Evolutionary conservation across 306 rosid genomes (phyloP).

Genomic region (Oxytropis ochrocephala): DNA sequence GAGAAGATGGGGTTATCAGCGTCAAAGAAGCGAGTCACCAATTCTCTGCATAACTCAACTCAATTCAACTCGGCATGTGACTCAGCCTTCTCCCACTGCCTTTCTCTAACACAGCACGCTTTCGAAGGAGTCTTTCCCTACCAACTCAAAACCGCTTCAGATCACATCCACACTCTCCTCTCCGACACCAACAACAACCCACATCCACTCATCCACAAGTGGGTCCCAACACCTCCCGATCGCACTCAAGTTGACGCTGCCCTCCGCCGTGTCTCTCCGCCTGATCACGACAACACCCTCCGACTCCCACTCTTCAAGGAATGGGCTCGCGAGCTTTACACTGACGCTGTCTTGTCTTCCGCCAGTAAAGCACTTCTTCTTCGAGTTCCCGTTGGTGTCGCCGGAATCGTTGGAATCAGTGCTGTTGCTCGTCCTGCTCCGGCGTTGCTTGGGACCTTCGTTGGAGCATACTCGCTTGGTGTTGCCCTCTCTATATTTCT

Average conservation of each 20-base stretch:
- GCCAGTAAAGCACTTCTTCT: conserved; percentile 45
- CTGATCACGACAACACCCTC: not conserved
- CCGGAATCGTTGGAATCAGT: conserved; percentile 64
- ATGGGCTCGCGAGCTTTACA: conserved; percentile 64
- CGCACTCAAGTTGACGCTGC: conserved; percentile 63
- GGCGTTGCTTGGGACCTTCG: conserved; percentile 43
- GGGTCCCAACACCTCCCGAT: conserved; percentile 60
- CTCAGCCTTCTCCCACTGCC: conserved; percentile 51
- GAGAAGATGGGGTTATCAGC: conserved; percentile 55
- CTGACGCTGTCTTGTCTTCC: conserved; percentile 39
- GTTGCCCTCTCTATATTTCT: conserved; percentile 48
- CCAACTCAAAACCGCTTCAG: conserved; percentile 69
- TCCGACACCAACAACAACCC: too few species aligned
- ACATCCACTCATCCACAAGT: conserved; percentile 45
- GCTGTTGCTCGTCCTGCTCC: conserved; percentile 44
- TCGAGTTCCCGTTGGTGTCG: conserved; percentile 65
- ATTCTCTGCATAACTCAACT: conserved; percentile 30
- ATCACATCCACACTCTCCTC: conserved; percentile 46
- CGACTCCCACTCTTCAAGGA: conserved; percentile 37
- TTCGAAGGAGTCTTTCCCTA: conserved; percentile 61
- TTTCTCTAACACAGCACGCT: conserved; percentile 55
- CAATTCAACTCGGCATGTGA: conserved; percentile 61
- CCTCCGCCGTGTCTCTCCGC: conserved; percentile 27
- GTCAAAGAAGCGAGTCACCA: conserved; percentile 61
- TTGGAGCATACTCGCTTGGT: conserved; percentile 65